phyloP scores from a whole-genome alignment of 1,139 yeast genomes.

The Pichia sp. region DNA sequence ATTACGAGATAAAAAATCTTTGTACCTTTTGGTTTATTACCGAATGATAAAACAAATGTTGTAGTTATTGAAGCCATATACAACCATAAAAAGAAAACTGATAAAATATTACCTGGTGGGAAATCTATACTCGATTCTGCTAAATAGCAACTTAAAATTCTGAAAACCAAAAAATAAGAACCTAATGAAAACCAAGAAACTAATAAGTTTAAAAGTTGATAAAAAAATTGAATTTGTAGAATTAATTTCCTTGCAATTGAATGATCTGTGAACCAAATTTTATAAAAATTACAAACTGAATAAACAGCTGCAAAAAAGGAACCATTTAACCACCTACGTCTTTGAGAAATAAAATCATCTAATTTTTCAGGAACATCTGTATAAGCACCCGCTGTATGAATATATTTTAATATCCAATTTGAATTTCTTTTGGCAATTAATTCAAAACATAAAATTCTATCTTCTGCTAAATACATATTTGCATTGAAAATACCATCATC shows the following conservation, averaged over 20 bases:
- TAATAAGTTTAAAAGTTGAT: conserved; percentile 57
- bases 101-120: conserved; percentile 60
- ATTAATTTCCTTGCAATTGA: conserved; percentile 53
- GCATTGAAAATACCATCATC: conserved; percentile 68
- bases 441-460: conserved; percentile 75
- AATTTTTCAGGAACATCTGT: conserved; percentile 77
- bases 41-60: conserved; percentile 85
- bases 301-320: conserved; percentile 79
- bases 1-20: conserved; percentile 76
- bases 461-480: conserved; percentile 80
- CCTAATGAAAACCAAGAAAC: conserved; percentile 81
- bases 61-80: conserved; percentile 84
- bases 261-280: conserved; percentile 66
- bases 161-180: conserved; percentile 67
- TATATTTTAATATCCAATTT: conserved; percentile 63
- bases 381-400: conserved; percentile 70
- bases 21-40: conserved; percentile 92
- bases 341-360: conserved; percentile 67
- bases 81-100: conserved; percentile 82
- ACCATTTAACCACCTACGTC: conserved; percentile 83
- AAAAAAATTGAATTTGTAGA: conserved; percentile 63
- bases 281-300: conserved; percentile 64
- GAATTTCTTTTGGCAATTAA: conserved; percentile 63
- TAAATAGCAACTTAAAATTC: conserved; percentile 52
- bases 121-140: conserved; percentile 45